Conservation (phyloP, 148 eudicot genomes). For the Vaccinium vitisidaea region DNA sequence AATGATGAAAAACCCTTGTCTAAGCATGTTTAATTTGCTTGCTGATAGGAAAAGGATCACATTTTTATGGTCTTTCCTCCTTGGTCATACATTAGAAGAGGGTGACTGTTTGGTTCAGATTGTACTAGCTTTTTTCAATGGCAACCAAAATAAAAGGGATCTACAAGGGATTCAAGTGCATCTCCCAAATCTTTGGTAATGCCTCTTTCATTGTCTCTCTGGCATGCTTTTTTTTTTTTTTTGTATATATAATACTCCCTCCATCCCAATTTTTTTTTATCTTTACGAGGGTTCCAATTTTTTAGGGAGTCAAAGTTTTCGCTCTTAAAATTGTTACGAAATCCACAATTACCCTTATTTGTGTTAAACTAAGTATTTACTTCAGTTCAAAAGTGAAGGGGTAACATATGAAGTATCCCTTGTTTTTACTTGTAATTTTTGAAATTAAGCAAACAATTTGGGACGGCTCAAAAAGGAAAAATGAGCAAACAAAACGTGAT, state of each 20-base stretch:
- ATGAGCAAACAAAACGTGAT: too few relatives aligned
- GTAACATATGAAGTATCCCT: too few relatives aligned
- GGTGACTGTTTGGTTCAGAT: slow-evolving; percentile 11
- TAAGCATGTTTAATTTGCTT: slow-evolving; percentile 16
- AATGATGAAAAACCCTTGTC: slow-evolving; percentile 2
- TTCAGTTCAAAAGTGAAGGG: too few relatives aligned
- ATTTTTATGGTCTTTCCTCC: slow-evolving; percentile 15
- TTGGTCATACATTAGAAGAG: neutral
- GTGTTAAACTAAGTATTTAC: too few relatives aligned
- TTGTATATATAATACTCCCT: neutral
- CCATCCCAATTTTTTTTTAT: neutral
- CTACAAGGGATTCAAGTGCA: slow-evolving; percentile 72
- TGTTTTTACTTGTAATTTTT: too few relatives aligned
- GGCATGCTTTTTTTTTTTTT: neutral
- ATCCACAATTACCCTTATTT: too few relatives aligned
- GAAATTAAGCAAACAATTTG: too few relatives aligned
- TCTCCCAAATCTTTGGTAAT: slow-evolving; percentile 78
- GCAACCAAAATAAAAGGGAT: slow-evolving; percentile 66
- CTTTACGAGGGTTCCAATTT: neutral
- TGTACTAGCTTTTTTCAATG: slow-evolving; percentile 28
- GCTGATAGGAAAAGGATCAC: slow-evolving; percentile 28
- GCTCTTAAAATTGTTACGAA: too few relatives aligned
- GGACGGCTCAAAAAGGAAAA: too few relatives aligned
- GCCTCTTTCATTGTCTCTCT: neutral
- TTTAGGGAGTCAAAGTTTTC: too few relatives aligned